A percentile compares a stretch with the other conserved stretches of the same genome.
These are phyloP conservation scores for Podila minutissima DNA, from an alignment of 192 early-diverging fungal species.

Conservation along the genomic window DNA sequence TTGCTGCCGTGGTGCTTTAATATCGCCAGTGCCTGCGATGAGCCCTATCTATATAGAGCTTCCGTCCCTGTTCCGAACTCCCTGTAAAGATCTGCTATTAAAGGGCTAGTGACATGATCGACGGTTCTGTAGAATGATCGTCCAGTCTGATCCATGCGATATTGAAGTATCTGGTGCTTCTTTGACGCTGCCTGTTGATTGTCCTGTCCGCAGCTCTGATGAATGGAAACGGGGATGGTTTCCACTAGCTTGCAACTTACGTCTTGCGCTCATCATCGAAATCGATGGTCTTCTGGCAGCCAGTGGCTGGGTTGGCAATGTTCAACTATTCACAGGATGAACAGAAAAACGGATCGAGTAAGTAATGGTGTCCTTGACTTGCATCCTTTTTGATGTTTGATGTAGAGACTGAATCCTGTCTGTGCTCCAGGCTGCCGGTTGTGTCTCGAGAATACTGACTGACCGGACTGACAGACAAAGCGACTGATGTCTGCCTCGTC, in stretches of 20 bases:
- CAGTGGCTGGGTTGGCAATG: constrained; percentile 98
- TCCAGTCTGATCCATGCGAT: no score
- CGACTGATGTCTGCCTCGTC: no score
- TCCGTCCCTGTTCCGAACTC: no score
- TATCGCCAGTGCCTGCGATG: no score
- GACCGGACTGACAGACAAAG: no score
- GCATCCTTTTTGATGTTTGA: constrained; percentile 9
- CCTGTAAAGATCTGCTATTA: no score
- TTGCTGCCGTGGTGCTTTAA: neutral
- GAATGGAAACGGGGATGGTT: neutral
- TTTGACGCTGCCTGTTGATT: neutral
- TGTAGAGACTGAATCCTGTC: neutral
- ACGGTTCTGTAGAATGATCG: no score
- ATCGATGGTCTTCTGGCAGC: constrained; percentile 97
- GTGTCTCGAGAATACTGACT: neutral
- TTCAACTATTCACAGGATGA: constrained; percentile 81
- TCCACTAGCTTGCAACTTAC: constrained; percentile 56
- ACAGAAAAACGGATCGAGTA: constrained; percentile 9
- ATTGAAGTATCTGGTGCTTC: no score
- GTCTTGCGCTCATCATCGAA: constrained; percentile 96
- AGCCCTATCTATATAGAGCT: no score
- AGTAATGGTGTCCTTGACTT: constrained; percentile 1
- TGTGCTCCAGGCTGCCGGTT: neutral
- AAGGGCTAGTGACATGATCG: no score
- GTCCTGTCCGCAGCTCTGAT: neutral